phyloP scores from a whole-genome alignment of 2,329 filamentous ascomycete species.

The Coniochaeta sp. region DNA sequence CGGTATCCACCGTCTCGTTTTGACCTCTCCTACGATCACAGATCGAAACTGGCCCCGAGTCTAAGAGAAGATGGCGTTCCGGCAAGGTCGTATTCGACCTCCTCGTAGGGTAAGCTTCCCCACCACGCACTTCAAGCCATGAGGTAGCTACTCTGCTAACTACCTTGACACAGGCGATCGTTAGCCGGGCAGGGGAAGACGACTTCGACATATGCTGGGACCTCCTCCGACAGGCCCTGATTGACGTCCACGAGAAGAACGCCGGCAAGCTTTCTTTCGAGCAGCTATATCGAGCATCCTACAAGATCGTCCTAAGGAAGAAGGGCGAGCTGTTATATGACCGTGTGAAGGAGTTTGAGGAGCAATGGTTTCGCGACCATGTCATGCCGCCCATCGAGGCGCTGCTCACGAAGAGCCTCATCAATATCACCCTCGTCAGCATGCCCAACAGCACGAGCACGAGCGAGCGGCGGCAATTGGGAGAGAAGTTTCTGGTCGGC shows the following conservation, averaged over 20 bases:
- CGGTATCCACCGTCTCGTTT: too few relatives aligned
- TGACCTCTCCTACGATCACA: too few relatives aligned
- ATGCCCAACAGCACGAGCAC: constrained; percentile 50
- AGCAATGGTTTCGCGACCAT: constrained; percentile 67
- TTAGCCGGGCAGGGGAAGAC: constrained; percentile 25
- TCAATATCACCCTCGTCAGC: constrained; percentile 51
- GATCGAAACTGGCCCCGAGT: background rate
- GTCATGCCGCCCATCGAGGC: constrained; percentile 65
- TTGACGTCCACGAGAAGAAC: constrained; percentile 87
- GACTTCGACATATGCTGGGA: constrained; percentile 87
- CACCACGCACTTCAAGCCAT: background rate
- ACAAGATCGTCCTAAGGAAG: constrained; percentile 88
- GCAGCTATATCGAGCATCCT: constrained; percentile 86
- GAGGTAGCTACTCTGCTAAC: background rate
- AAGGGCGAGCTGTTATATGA: constrained; percentile 77
- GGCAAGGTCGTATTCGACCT: background rate
- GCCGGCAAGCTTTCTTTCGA: constrained; percentile 89
- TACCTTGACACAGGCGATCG: background rate
- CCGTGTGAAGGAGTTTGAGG: constrained; percentile 72
- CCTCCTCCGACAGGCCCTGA: constrained; percentile 67
- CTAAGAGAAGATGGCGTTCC: background rate
- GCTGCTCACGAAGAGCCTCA: constrained; percentile 63
- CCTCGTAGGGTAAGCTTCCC: background rate
- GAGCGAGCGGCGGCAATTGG: constrained; percentile 71
- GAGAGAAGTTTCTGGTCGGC: constrained; percentile 73